A percentile compares a stretch with the other conserved stretches of the same genome.
phyloP scores from a whole-genome alignment of 257 asterid species.

The Verbena officinalis region DNA sequence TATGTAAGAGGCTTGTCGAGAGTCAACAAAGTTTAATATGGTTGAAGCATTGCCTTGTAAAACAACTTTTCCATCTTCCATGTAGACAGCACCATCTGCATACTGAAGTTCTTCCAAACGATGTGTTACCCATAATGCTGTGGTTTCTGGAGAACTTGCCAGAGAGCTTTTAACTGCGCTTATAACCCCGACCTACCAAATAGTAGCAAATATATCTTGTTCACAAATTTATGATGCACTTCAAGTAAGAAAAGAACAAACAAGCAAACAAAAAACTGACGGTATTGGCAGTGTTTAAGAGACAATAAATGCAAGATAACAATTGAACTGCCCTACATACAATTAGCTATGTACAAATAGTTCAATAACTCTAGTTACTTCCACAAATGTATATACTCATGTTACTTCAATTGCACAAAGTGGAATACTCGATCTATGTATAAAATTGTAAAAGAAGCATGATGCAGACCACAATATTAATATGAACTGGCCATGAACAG shows the following conservation, averaged over 20 bases:
- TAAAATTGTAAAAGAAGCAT: too few relatives aligned
- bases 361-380: background rate
- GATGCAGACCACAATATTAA: too few relatives aligned
- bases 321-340: background rate
- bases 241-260: background rate
- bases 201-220: slow-evolving; percentile 17
- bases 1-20: slow-evolving; percentile 53
- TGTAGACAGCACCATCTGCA: slow-evolving; percentile 91
- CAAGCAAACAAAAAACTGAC: background rate
- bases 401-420: background rate
- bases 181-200: slow-evolving; percentile 73
- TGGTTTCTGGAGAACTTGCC: slow-evolving; percentile 59
- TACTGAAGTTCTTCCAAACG: slow-evolving; percentile 87
- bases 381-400: too few relatives aligned
- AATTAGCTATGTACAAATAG: background rate
- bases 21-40: slow-evolving; percentile 57
- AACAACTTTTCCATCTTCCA: slow-evolving; percentile 83
- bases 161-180: slow-evolving; percentile 75
- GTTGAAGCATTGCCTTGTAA: slow-evolving; percentile 63
- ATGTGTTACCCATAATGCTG: slow-evolving; percentile 95
- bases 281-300: too few relatives aligned
- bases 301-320: background rate
- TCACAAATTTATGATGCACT: slow-evolving; percentile 3
- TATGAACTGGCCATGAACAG: too few relatives aligned
- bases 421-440: background rate